phyloP scores from a whole-genome alignment of 2,329 filamentous ascomycete species.

The Paraconiothyrium sp. region DNA sequence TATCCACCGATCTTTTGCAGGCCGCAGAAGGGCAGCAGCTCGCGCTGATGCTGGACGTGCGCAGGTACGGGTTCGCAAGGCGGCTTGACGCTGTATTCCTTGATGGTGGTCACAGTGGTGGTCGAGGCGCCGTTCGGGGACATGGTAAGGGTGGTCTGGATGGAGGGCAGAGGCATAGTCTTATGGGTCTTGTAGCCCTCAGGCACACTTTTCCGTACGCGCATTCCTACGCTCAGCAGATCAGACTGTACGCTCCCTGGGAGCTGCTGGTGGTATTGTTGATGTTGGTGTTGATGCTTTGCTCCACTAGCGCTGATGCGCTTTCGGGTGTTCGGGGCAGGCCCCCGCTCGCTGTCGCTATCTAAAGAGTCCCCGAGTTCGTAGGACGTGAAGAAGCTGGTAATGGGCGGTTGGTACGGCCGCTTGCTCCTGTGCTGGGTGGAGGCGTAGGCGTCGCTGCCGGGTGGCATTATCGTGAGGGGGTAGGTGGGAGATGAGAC shows the following conservation, averaged over 20 bases:
- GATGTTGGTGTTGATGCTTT: constrained; percentile 21
- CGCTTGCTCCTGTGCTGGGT: constrained; percentile 51
- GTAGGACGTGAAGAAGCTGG: constrained; percentile 52
- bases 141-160: constrained; percentile 37
- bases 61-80: constrained; percentile 34
- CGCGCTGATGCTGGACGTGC: constrained; percentile 55
- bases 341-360: constrained; percentile 36
- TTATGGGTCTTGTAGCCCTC: constrained; percentile 89
- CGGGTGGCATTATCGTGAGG: constrained; percentile 31
- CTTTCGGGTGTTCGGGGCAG: constrained; percentile 38
- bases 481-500: constrained; percentile 24
- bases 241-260: constrained; percentile 77
- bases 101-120: constrained; percentile 22
- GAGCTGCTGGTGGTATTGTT: constrained; percentile 49
- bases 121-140: constrained; percentile 26
- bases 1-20: constrained; percentile 78
- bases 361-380: constrained; percentile 26
- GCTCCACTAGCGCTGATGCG: constrained; percentile 26
- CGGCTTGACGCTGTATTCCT: constrained; percentile 34
- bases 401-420: constrained; percentile 57
- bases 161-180: constrained; percentile 36
- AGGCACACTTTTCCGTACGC: constrained; percentile 88
- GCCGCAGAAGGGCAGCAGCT: constrained; percentile 83
- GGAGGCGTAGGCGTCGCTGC: constrained; percentile 20
- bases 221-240: constrained; percentile 93